These are phyloP conservation scores for Ordospora colligata DNA, from an alignment of 371 early-diverging fungal genomes.

Conservation along the genomic window DNA sequence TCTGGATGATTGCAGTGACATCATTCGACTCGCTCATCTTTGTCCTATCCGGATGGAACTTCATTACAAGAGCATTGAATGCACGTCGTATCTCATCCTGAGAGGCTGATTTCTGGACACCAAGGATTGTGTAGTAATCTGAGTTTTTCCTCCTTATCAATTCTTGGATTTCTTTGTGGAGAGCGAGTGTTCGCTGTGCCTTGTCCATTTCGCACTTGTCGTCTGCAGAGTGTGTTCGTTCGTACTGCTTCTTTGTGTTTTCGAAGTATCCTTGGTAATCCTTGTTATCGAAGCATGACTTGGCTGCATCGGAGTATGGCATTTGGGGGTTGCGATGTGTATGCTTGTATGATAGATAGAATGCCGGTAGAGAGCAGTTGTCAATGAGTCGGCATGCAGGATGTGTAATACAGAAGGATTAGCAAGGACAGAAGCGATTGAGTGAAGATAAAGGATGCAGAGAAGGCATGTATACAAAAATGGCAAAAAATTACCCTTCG, in stretches of 20 bases:
- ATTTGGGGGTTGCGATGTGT: slow-evolving; percentile 4
- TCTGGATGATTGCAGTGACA: slow-evolving; percentile 81
- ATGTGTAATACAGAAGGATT: neutral
- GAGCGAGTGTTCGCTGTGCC: slow-evolving; percentile 16
- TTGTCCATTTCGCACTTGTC: slow-evolving; percentile 10
- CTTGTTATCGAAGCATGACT: neutral
- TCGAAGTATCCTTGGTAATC: slow-evolving; percentile 23
- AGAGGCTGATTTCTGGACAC: slow-evolving; percentile 68
- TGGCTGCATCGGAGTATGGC: slow-evolving; percentile 14
- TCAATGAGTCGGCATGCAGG: no score
- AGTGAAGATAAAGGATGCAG: neutral
- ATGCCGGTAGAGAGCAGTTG: no score
- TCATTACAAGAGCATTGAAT: slow-evolving; percentile 80
- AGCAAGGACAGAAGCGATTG: neutral
- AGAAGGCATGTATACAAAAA: neutral
- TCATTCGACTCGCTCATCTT: slow-evolving; percentile 78
- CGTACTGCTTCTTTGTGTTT: slow-evolving; percentile 5
- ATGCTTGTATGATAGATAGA: no score
- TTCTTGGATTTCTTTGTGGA: slow-evolving; percentile 26
- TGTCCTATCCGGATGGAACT: slow-evolving; percentile 84
- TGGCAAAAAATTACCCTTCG: slow-evolving; percentile 14
- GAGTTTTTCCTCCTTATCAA: slow-evolving; percentile 36
- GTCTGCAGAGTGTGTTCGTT: neutral
- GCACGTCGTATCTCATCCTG: slow-evolving; percentile 83
- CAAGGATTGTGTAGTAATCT: slow-evolving; percentile 65